A percentile compares a stretch with the other conserved stretches of the same genome.
Conservation (phyloP, 2,329 filamentous ascomycete species). For the Hypoxylon sp. region DNA sequence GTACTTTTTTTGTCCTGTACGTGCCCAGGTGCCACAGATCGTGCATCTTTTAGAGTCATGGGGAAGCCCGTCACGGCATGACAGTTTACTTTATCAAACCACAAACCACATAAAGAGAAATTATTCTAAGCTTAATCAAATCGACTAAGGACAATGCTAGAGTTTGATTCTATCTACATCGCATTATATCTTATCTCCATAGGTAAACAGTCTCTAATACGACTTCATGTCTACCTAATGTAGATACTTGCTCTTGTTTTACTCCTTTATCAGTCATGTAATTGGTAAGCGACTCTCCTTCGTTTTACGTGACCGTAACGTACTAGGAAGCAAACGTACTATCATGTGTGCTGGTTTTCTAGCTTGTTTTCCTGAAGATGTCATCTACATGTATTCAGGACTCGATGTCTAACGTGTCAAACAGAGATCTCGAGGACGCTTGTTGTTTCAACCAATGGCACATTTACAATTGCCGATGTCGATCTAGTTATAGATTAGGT, state of each 20-base stretch:
- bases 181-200: too few species aligned
- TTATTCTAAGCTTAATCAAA: background rate
- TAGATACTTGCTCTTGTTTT: too few species aligned
- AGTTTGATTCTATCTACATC: too few species aligned
- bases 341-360: too few species aligned
- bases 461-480: slow-evolving; percentile 1
- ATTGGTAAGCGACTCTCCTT: too few species aligned
- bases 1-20: background rate
- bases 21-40: slow-evolving; percentile 6
- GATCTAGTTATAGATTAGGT: background rate
- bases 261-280: too few species aligned
- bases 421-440: background rate
- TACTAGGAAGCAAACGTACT: too few species aligned
- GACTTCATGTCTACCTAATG: background rate
- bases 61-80: background rate
- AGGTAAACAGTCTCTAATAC: background rate
- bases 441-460: background rate
- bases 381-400: too few species aligned
- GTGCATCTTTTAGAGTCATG: slow-evolving; percentile 2
- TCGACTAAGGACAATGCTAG: too few species aligned
- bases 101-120: background rate
- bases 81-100: background rate
- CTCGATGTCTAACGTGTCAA: too few species aligned
- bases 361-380: too few species aligned
- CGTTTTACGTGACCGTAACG: too few species aligned